Base-by-base conservation (phyloP, 768 basidiomycete genomes). In the Naganishia kalamii region DNA sequence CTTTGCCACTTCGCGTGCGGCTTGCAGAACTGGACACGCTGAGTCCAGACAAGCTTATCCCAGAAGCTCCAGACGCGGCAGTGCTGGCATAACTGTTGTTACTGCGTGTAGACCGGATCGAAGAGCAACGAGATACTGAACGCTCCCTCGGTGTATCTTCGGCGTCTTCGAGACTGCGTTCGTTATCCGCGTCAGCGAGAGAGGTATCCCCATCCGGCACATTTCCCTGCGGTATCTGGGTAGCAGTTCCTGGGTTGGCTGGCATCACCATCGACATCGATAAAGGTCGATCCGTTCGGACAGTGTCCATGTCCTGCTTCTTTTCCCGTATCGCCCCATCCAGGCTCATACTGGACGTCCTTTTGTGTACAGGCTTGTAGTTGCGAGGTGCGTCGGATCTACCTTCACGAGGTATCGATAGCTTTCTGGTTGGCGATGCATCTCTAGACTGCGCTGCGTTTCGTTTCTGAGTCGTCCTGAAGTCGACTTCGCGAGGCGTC, bases 1-100 rank as follows among this genome's bases (percentile, higher is more conserved):
- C 75, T 4, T 67, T 69, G 48, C 54, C 8, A 63, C 47, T 35
- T 60, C 59, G 4, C 47, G 68, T 70, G 2, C 71, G 67, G 47
- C 60, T 48, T 6, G 30, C 54, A 6, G 54, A 41, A 27, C 54
- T 57, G 54, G 54, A 57, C 37, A 25, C 30, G 23, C 37, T 57
- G 33, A 57, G 6, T 15, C 54, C 54, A n/a, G 54, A 57, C 23
- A 57, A 30, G 29, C 48, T 50, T 8, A 29, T 57, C 32, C 21
- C 54, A 19, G 54, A 57, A 4, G 25, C 37, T 57, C 19, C 54
- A 23, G 54, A 57, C 1, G 37, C 54, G 27, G 32, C 17, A 5
- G 54, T 57, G 37, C 54, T 57, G 11, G 54, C 54, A 15, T 57
- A 37, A 15, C 54, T 57, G 21, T 57, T 33, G 40, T 35, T 57